Evolutionary conservation across 805 yeast genomes (phyloP).

Genomic region (Lachancea dasiensis): DNA sequence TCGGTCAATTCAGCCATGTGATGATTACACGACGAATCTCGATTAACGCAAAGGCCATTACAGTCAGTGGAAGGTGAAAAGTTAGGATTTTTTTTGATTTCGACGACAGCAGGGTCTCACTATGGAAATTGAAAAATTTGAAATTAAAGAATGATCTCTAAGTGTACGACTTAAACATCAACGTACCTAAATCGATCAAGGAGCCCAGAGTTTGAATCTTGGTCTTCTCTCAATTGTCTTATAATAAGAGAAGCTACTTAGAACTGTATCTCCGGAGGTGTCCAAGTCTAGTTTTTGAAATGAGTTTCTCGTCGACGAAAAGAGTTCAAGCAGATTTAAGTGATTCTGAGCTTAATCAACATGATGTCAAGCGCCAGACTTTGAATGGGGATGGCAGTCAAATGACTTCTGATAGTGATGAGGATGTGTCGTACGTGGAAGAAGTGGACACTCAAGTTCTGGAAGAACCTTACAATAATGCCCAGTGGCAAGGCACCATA

Average conservation of each 20-base stretch:
- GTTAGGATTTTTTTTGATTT: no score
- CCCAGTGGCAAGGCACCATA: slow-evolving; percentile 75
- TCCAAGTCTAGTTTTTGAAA: background rate
- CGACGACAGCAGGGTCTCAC: no score
- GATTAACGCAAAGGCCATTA: no score
- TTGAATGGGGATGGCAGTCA: slow-evolving; percentile 1
- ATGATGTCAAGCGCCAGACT: slow-evolving; percentile 4
- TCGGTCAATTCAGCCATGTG: background rate
- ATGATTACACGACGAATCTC: no score
- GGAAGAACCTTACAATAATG: slow-evolving; percentile 22
- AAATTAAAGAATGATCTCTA: no score
- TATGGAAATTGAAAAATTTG: no score
- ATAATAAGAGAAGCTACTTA: slow-evolving; percentile 2
- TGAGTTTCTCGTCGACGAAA: slow-evolving; percentile 8
- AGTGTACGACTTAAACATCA: no score
- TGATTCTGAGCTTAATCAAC: slow-evolving; percentile 5
- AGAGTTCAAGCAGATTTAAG: slow-evolving; percentile 15
- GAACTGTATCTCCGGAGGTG: no score
- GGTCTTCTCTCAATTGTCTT: background rate
- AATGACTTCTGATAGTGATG: slow-evolving; percentile 4
- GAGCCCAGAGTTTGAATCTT: no score
- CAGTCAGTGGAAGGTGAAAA: no score
- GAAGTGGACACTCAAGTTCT: slow-evolving; percentile 1
- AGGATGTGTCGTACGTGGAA: slow-evolving; percentile 4
- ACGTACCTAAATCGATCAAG: no score